A percentile compares a stretch with the other conserved stretches of the same genome.
Conservation (phyloP, 805 yeast genomes). For the Metschnikowia aberdeeniae region DNA sequence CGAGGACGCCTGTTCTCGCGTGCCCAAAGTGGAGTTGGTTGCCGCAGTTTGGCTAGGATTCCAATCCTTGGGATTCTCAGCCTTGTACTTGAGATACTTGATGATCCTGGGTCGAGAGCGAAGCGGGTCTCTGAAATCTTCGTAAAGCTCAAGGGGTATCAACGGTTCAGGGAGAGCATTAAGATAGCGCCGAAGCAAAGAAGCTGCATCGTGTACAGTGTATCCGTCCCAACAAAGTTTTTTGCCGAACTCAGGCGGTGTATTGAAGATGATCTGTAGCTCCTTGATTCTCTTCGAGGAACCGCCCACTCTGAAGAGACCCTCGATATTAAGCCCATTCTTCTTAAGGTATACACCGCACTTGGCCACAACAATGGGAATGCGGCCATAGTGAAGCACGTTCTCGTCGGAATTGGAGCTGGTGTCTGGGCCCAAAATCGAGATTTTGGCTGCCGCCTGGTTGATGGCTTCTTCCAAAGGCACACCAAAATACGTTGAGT, state of each 20-base stretch:
- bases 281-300: constrained; percentile 84
- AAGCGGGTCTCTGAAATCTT: constrained; percentile 74
- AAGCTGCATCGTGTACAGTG: constrained; percentile 96
- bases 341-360: constrained; percentile 85
- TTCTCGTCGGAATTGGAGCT: constrained; percentile 42
- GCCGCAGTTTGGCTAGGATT: background rate
- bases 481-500: constrained; percentile 70
- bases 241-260: constrained; percentile 88
- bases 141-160: constrained; percentile 74
- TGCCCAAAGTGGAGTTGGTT: background rate
- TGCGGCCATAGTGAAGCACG: constrained; percentile 74
- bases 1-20: background rate
- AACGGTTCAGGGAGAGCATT: constrained; percentile 90
- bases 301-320: constrained; percentile 92
- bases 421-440: constrained; percentile 49
- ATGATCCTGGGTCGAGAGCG: constrained; percentile 58
- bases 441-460: constrained; percentile 74
- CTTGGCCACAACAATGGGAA: constrained; percentile 92
- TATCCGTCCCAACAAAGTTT: constrained; percentile 88
- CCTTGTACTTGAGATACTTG: constrained; percentile 60
- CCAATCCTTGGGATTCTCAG: constrained; percentile 33
- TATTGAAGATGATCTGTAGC: constrained; percentile 74
- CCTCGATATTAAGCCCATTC: constrained; percentile 76
- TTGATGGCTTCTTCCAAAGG: constrained; percentile 65
- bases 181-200: constrained; percentile 77